Base-by-base conservation (phyloP, 495 filamentous ascomycete genomes). In the Penicillium roqueforti region DNA sequence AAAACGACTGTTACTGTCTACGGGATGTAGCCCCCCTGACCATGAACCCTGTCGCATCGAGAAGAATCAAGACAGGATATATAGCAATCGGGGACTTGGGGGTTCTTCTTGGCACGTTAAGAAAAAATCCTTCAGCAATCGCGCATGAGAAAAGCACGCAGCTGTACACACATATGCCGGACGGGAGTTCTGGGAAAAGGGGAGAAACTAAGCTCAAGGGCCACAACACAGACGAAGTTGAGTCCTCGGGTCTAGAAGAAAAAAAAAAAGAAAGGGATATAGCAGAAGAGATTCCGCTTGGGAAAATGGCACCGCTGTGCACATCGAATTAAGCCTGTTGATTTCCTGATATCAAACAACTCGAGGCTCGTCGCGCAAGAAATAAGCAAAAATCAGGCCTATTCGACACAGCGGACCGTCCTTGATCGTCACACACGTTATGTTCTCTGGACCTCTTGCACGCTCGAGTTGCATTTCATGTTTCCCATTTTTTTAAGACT, bases 121-220 rank as follows among this genome's bases (percentile, higher is more conserved):
- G 78, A 79, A 86, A 76, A 68, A 77, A 87, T 92, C 93, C 93
- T 97, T 97, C 92, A 97, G 89, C 87, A 84, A 67, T 73, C 79
- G 83, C 80, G 83, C 88, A 91, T 87, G 73, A 81, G 68, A 73
- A 74, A 61, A 78, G 81, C 79, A 81, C 82, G 82, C 78, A 82
- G 91, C 90, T 97, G 93, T 98, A 98, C 93, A 98, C 93, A 98
- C 91, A 89, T 87, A 96, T 98, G 93, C 93, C 93, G 61, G 48
- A 41, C 14, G 28, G 29, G 66, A 51, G 69, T 79, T 39, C 38
- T 41, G 39, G 39, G 34, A 16, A 28, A 36, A 55, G 42, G 44
- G 51, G 45, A 28, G 36, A 47, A 56, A 19, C 31, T 42, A 53
- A 41, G 47, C 54, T 63, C 49, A 46, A 61, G 48, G 25, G 18